Conservation (phyloP, 176 grass and related monocot species). For the Zoysia japonica region DNA sequence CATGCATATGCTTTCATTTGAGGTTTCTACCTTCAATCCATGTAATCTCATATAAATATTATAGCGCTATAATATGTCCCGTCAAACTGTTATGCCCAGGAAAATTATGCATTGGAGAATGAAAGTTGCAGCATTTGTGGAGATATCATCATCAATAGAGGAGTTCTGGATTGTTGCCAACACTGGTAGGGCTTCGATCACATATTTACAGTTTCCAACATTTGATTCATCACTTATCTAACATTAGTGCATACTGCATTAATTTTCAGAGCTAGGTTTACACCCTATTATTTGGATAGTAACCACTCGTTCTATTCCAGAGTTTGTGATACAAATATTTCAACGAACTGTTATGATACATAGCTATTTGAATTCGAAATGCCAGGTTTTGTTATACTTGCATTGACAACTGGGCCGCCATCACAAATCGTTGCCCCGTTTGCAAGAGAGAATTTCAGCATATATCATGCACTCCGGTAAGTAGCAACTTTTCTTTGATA, state of each 20-base stretch:
- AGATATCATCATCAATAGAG: conserved; percentile 74
- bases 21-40: not conserved
- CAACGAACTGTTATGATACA: conserved; percentile 17
- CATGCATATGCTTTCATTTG: conserved; percentile 11
- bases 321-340: not conserved
- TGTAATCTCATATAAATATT: conserved; percentile 13
- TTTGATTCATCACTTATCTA: conserved; percentile 26
- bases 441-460: conserved; percentile 82
- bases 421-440: conserved; percentile 85
- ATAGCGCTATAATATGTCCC: conserved; percentile 23
- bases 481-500: conserved; percentile 29
- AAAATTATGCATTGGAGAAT: conserved; percentile 53
- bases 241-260: conserved; percentile 17
- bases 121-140: conserved; percentile 87
- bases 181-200: conserved; percentile 63
- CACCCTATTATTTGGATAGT: not conserved
- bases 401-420: conserved; percentile 93
- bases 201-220: conserved; percentile 18
- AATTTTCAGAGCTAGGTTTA: not conserved
- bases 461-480: conserved; percentile 81
- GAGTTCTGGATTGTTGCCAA: conserved; percentile 75
- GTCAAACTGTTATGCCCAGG: conserved; percentile 53
- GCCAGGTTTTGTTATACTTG: conserved; percentile 94
- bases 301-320: conserved; percentile 20
- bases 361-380: conserved; percentile 28